These are phyloP conservation scores for Scedosporium boydii DNA, from an alignment of 2,329 filamentous ascomycete species.

Conservation along the genomic window DNA sequence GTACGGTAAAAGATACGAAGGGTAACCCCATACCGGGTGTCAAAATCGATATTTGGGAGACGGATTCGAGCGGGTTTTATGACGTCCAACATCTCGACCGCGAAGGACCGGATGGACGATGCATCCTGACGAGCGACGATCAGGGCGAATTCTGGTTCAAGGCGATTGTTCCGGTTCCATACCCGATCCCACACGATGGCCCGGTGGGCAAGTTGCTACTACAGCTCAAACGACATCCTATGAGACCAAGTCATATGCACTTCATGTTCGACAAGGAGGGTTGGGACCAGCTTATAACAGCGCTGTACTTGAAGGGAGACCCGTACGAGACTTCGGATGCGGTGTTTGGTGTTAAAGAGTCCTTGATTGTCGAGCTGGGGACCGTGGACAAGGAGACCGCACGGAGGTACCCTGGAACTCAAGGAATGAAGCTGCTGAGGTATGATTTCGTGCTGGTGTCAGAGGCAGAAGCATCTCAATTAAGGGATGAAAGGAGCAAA, in stretches of 20 bases:
- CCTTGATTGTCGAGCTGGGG: conserved; percentile 56
- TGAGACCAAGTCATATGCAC: conserved; percentile 72
- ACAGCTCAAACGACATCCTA: conserved; percentile 60
- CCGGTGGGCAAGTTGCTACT: conserved; percentile 67
- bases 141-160: conserved; percentile 63
- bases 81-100: conserved; percentile 62
- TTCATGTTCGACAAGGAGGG: conserved; percentile 81
- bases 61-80: conserved; percentile 63
- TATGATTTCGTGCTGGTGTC: conserved; percentile 74
- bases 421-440: conserved; percentile 51
- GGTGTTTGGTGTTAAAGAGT: conserved; percentile 80
- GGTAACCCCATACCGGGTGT: conserved; percentile 51
- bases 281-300: conserved; percentile 76
- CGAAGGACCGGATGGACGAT: conserved; percentile 25
- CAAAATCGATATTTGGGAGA: conserved; percentile 72
- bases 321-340: conserved; percentile 77
- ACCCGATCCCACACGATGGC: conserved; percentile 76
- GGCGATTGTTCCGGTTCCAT: conserved; percentile 74
- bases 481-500: conserved; percentile 55
- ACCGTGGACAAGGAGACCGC: conserved; percentile 43
- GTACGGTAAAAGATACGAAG: conserved; percentile 51
- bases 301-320: conserved; percentile 67
- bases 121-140: conserved; percentile 17
- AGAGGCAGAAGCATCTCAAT: conserved; percentile 54
- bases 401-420: conserved; percentile 47